Evolutionary conservation across 305 asterid genomes (phyloP).

Genomic region (Euphrasia arctica): DNA sequence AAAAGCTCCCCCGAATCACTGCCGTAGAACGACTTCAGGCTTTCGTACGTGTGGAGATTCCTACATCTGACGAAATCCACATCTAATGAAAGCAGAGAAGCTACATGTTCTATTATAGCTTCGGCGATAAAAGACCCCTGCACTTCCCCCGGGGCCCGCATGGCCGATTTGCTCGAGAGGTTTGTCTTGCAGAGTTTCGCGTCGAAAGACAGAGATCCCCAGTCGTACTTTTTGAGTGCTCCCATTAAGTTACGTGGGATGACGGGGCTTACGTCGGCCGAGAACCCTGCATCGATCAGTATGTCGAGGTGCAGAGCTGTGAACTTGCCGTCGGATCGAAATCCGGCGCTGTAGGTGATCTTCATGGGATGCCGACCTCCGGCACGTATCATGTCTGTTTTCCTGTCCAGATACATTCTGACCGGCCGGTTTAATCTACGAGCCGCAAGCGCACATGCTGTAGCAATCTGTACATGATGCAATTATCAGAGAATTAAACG

Average conservation of each 20-base stretch:
- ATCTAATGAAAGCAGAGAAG: too few relatives aligned
- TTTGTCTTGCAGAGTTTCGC: too few relatives aligned
- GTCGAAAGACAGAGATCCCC: too few relatives aligned
- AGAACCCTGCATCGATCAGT: constrained; percentile 61
- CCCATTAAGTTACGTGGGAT: constrained; percentile 26
- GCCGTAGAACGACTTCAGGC: too few relatives aligned
- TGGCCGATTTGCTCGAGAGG: too few relatives aligned
- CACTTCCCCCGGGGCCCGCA: too few relatives aligned
- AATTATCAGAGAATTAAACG: background rate
- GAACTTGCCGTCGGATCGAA: constrained; percentile 56
- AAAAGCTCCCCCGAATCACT: too few relatives aligned
- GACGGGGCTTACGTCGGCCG: constrained; percentile 52
- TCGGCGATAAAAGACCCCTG: too few relatives aligned
- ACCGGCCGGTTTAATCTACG: constrained; percentile 57
- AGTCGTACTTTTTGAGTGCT: background rate
- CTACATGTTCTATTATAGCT: too few relatives aligned
- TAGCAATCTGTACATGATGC: constrained; percentile 54
- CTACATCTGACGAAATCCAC: too few relatives aligned
- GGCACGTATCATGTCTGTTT: constrained; percentile 63
- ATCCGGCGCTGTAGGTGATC: constrained; percentile 58
- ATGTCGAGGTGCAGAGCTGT: constrained; percentile 62
- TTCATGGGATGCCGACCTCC: constrained; percentile 83
- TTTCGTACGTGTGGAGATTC: too few relatives aligned
- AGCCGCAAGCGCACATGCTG: constrained; percentile 75
- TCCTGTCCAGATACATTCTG: constrained; percentile 50